Evolutionary conservation across 2,329 filamentous ascomycete species (phyloP), one percentile per base, ranked within the genome.

Genomic region (Malbranchea zuffiana): DNA sequence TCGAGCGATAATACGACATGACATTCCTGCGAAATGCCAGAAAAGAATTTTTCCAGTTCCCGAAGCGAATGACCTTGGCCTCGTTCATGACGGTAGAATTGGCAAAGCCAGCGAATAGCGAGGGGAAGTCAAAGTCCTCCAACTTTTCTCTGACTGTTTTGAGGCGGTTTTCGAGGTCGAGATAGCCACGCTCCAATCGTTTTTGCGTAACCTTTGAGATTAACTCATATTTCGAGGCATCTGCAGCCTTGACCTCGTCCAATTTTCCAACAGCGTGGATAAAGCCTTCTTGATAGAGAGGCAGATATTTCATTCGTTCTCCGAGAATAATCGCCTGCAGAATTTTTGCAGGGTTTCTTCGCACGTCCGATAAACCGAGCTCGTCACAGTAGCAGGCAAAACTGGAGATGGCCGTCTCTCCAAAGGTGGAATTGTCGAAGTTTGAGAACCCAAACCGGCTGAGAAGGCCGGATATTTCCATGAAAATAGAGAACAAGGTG

Each of bases 91-190:
- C 84, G 7, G 80, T 87, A 3, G 85, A 93, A 56, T 79, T 86
- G 52, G 84, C 88, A 46, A 86, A 76, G 21, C 90, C 90, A 0
- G 85, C 75, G 54, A 94, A 96, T 4, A 96, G 66, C 0, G 83
- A 82, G 0, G 87, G 86, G 49, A 94, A 95, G 20, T 95, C 84
- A 48, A 96, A 96, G 43, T 85, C 76, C 40, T 82, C 77, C n/a
- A 96, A 66, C 28, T 82, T 79, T 20, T 67, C 63, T 45, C 82
- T 80, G 46, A 86, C 74, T 36, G 71, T 78, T 43, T 77, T 71
- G 41, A 84, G 72, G 13, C 85, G 75, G 43, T 75, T 78, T 21
- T 80, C 69, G 3, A 96, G 68, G 50, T 94, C 86, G 48, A 93
- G 70, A 33, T 82, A 77, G 1, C 86, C 81, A 43, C 84, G 75